Conservation (phyloP, 768 basidiomycete genomes). For the Tulasnella sp. region DNA sequence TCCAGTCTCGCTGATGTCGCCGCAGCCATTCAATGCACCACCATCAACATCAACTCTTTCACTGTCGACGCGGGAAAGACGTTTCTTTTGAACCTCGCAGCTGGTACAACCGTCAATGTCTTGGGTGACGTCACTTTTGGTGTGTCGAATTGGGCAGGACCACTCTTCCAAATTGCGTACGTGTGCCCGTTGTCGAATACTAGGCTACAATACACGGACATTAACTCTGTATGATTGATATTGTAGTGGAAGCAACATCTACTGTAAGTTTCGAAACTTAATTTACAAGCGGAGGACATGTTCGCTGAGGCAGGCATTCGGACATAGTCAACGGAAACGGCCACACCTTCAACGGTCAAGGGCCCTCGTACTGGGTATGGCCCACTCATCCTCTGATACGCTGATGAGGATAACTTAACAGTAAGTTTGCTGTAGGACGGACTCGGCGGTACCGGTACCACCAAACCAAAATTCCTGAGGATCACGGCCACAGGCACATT, state of each 20-base stretch:
- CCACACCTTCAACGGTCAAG: conserved; percentile 50
- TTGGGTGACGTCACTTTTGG: conserved; percentile 64
- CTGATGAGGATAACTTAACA: neutral
- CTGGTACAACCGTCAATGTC: conserved; percentile 62
- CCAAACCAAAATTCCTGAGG: conserved; percentile 49
- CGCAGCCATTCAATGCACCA: conserved; percentile 58
- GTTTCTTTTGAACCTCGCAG: conserved; percentile 52
- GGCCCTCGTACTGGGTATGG: conserved; percentile 51
- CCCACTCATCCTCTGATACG: neutral
- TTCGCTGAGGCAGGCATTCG: neutral
- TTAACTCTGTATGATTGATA: neutral
- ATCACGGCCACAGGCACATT: conserved; percentile 50
- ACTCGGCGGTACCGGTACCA: conserved; percentile 39
- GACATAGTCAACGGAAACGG: conserved; percentile 48
- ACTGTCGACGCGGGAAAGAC: conserved; percentile 53
- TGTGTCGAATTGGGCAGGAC: conserved; percentile 44
- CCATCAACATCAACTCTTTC: conserved; percentile 53
- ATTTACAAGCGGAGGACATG: neutral
- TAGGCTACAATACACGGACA: conserved; percentile 52
- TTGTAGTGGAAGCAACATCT: neutral
- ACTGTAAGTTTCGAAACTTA: neutral
- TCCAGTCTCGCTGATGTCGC: conserved; percentile 56
- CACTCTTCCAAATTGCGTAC: conserved; percentile 34
- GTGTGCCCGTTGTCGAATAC: neutral
- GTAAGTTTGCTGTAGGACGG: conserved; percentile 34